phyloP scores from a whole-genome alignment of 2,329 filamentous ascomycete species.

The Colletotrichum limetticola region DNA sequence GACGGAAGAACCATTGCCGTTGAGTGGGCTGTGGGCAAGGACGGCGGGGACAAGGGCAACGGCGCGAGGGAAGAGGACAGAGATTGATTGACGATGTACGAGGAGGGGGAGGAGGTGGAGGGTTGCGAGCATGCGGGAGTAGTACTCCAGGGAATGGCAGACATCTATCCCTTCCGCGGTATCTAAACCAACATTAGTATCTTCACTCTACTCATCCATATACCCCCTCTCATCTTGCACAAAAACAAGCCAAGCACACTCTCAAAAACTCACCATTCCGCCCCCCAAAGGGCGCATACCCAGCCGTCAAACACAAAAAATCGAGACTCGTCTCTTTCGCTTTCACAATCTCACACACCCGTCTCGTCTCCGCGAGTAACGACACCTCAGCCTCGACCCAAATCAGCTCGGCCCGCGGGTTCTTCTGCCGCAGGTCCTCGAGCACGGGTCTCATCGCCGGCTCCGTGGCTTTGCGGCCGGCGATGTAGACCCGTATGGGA shows the following conservation, averaged over 20 bases:
- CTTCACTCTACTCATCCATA: too few relatives aligned
- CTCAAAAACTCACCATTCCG: constrained; percentile 36
- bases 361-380: constrained; percentile 54
- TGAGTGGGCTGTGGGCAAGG: too few relatives aligned
- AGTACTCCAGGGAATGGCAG: constrained; percentile 52
- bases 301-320: constrained; percentile 55
- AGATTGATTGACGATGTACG: too few relatives aligned
- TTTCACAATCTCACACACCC: constrained; percentile 51
- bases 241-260: too few relatives aligned
- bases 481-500: constrained; percentile 51
- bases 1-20: too few relatives aligned
- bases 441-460: constrained; percentile 46
- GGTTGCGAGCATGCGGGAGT: constrained; percentile 55
- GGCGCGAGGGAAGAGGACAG: too few relatives aligned
- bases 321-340: constrained; percentile 50
- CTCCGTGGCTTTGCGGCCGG: constrained; percentile 52
- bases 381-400: constrained; percentile 56
- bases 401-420: constrained; percentile 52
- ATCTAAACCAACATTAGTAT: constrained; percentile 37
- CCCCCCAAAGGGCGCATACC: constrained; percentile 53
- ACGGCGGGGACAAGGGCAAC: too few relatives aligned
- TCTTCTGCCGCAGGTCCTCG: constrained; percentile 46
- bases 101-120: constrained; percentile 48
- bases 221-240: too few relatives aligned
- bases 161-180: constrained; percentile 56